Percentiles rank a stretch among this genome's conserved stretches.
Evolutionary conservation across 164 flowering plant genomes (phyloP).

Genomic region (Stephania cephalantha): DNA sequence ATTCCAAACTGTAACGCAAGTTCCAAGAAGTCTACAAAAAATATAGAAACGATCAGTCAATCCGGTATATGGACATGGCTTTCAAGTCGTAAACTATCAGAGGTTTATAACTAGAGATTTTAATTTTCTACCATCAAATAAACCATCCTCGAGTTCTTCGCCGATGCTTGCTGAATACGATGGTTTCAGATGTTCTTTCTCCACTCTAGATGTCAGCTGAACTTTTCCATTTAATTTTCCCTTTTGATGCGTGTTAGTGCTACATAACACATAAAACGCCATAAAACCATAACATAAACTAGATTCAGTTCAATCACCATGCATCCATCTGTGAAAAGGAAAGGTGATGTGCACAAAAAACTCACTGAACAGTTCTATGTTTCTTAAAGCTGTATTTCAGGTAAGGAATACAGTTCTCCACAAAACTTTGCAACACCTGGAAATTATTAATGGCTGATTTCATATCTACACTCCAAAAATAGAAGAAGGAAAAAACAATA

Average conservation of each 20-base stretch:
- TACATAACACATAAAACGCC: slow-evolving; percentile 22
- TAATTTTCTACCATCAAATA: slow-evolving; percentile 75
- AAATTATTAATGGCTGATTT: background rate
- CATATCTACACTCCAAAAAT: too few relatives aligned
- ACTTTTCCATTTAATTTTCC: slow-evolving; percentile 42
- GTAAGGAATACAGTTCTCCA: slow-evolving; percentile 77
- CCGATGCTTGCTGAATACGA: slow-evolving; percentile 78
- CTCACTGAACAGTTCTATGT: slow-evolving; percentile 65
- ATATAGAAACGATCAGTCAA: background rate
- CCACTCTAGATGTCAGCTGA: slow-evolving; percentile 62
- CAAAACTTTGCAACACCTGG: slow-evolving; percentile 74
- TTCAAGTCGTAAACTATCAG: background rate
- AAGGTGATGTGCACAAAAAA: slow-evolving; percentile 1
- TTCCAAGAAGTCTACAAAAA: slow-evolving; percentile 71
- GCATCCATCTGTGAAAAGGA: background rate
- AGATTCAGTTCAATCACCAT: background rate
- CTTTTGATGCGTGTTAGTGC: slow-evolving; percentile 53
- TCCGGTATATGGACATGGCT: background rate
- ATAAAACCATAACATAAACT: too few relatives aligned
- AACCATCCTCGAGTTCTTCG: slow-evolving; percentile 87
- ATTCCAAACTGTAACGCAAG: slow-evolving; percentile 91
- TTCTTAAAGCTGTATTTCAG: slow-evolving; percentile 79
- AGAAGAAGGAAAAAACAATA: background rate
- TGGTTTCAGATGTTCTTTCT: slow-evolving; percentile 87
- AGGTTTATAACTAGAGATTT: background rate